Base-by-base conservation (phyloP, 164 flowering plant species). In the Umbellularia californica region DNA sequence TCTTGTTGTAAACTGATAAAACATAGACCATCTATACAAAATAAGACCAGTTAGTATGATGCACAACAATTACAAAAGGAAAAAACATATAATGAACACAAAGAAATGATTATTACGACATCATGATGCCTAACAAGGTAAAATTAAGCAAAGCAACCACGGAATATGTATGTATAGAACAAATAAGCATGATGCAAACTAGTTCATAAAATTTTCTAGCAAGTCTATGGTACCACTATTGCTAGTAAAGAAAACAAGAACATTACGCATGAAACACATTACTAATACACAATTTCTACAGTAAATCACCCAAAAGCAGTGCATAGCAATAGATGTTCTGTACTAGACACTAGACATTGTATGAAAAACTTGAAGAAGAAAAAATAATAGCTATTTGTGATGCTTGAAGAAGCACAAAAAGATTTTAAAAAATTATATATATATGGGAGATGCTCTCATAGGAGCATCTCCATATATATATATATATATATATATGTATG, bases 21-120 rank as follows among this genome's bases (percentile, higher is more conserved):
- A 96, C 98, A 80, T 96, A 96, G 58, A 96, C 94, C 97, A 91
- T 94, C 99, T 96, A 97, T 79, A 5, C 51, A 63, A 60, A 63
- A 76, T 5, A 60, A 71, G 65, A 55, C 17, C 3, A 58, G 27
- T 27, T 15, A 28, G 28, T 17, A 55, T 55, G 60, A 55, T 19
- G 20, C 60, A 55, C 3, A 5, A 55, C 60, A 55, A 35, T 13
- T 55, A 15, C 60, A 55, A 30, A 30, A 30, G 5, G 20, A 55
- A 55, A 55, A 15, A 14, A 55, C 60, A 55, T 55, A 19, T 5
- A 55, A 19, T 55, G 60, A 55, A 17, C 12, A 14, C 60, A 55
- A 55, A 55, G 60, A 55, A 55, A 55, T 55, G 3, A 19, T 55
- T 35, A 55, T 14, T 55, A 55, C n/a, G 12, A 19, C 3, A 55